Evolutionary conservation across 768 basidiomycete species (phyloP).

Genomic region (Leccinum boreale): DNA sequence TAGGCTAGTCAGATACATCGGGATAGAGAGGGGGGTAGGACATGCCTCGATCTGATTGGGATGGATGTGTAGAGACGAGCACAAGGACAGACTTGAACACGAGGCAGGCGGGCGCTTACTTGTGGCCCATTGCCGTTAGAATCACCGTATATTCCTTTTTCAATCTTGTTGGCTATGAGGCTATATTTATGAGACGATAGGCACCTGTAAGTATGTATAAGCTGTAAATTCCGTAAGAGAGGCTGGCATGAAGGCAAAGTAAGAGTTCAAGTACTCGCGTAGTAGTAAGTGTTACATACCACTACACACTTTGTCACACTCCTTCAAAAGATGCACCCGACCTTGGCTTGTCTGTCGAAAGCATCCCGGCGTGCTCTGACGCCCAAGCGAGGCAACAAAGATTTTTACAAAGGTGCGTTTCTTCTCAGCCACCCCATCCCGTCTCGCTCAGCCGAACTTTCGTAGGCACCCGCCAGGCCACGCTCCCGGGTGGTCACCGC

Average conservation of each 20-base stretch:
- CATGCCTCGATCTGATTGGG: not conserved
- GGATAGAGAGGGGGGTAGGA: not conserved
- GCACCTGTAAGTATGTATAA: not conserved
- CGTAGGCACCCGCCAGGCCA: conserved; percentile 78
- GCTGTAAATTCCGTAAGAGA: not conserved
- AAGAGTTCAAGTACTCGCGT: not conserved
- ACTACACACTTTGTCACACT: not conserved
- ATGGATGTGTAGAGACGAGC: not conserved
- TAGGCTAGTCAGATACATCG: not conserved
- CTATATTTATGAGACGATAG: not conserved
- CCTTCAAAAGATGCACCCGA: conserved; percentile 55
- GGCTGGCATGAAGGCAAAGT: not conserved
- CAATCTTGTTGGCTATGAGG: not conserved
- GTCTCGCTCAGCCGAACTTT: not conserved
- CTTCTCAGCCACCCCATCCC: not conserved
- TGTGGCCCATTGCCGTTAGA: not conserved
- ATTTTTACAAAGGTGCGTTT: conserved; percentile 89
- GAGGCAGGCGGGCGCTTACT: conserved; percentile 3
- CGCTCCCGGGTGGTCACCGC: conserved; percentile 77
- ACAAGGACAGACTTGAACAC: not conserved
- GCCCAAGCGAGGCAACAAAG: conserved; percentile 88
- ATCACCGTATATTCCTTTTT: not conserved
- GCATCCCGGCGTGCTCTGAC: conserved; percentile 83
- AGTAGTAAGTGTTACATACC: too few relatives aligned
- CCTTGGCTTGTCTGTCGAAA: conserved; percentile 68